These are phyloP conservation scores for Coemansia pectinata DNA, from an alignment of 192 early-diverging fungal genomes.

Conservation along the genomic window DNA sequence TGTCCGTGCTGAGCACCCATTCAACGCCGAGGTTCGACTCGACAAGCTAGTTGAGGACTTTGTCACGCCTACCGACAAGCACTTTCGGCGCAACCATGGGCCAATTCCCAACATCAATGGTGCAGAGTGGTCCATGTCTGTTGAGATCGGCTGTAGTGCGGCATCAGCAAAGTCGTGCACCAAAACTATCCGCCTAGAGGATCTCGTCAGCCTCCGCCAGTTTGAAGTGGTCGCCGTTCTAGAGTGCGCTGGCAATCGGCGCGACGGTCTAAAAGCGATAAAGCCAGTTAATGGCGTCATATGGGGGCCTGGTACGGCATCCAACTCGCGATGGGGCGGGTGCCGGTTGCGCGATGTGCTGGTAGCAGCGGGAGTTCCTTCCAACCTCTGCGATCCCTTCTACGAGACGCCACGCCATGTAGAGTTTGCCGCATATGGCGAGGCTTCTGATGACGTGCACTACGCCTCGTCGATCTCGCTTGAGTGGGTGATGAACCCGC, in stretches of 20 bases:
- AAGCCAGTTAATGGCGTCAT: conserved; percentile 79
- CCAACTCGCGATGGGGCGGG: conserved; percentile 80
- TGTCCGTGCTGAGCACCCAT: conserved; percentile 69
- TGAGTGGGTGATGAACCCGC: conserved; percentile 65
- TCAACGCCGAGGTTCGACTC: conserved; percentile 82
- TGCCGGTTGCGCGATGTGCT: conserved; percentile 77
- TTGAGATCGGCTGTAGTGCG: conserved; percentile 48
- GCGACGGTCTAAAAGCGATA: conserved; percentile 74
- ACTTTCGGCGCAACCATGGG: conserved; percentile 88
- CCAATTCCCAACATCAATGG: conserved; percentile 78
- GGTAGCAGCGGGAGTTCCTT: conserved; percentile 58
- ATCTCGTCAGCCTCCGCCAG: conserved; percentile 60
- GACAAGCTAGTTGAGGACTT: conserved; percentile 61
- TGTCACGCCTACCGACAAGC: conserved; percentile 74
- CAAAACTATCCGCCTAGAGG: conserved; percentile 50
- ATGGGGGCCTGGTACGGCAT: conserved; percentile 77
- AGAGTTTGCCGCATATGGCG: conserved; percentile 66
- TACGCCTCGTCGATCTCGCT: conserved; percentile 78
- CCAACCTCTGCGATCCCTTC: conserved; percentile 51
- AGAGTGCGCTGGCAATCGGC: conserved; percentile 86
- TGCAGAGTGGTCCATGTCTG: conserved; percentile 57
- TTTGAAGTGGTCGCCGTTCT: conserved; percentile 63
- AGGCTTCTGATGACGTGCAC: conserved; percentile 67
- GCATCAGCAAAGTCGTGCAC: conserved; percentile 22
- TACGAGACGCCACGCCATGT: conserved; percentile 57